Conservation (phyloP, 768 basidiomycete species). For the Lanmaoa pseudosensibilis region DNA sequence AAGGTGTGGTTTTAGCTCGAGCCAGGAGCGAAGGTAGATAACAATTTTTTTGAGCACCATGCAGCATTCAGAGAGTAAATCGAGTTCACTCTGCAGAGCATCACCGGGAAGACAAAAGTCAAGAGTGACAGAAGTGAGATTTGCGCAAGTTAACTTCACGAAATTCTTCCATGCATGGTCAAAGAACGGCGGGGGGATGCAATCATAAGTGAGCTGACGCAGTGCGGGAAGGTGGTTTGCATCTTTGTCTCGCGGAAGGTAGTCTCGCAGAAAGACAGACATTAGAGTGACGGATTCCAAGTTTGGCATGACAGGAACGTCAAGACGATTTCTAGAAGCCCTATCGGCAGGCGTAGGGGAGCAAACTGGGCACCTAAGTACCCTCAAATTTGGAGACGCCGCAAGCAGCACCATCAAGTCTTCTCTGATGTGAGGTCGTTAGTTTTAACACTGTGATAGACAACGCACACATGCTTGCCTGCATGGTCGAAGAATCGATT, state of each 20-base stretch:
- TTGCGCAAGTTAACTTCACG: slow-evolving; percentile 25
- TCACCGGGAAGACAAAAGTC: slow-evolving; percentile 29
- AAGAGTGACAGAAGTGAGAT: slow-evolving; percentile 28
- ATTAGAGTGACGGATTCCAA: slow-evolving; percentile 27
- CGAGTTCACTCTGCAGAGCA: slow-evolving; percentile 25
- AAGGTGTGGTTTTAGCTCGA: slow-evolving; percentile 21
- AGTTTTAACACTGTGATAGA: background rate
- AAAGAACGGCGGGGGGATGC: slow-evolving; percentile 31
- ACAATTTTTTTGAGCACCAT: slow-evolving; percentile 24
- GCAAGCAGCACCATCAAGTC: slow-evolving; percentile 30
- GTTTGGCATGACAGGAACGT: slow-evolving; percentile 30
- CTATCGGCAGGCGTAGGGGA: slow-evolving; percentile 25
- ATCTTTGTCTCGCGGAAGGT: slow-evolving; percentile 29
- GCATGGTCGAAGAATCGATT: slow-evolving; percentile 31
- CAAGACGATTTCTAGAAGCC: slow-evolving; percentile 16
- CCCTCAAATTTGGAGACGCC: slow-evolving; percentile 26
- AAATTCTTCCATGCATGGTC: slow-evolving; percentile 31
- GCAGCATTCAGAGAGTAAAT: slow-evolving; percentile 28
- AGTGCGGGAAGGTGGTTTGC: slow-evolving; percentile 31
- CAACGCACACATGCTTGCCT: slow-evolving; percentile 18
- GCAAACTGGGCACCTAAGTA: slow-evolving; percentile 30
- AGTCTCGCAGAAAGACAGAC: slow-evolving; percentile 32
- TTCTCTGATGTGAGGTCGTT: slow-evolving; percentile 18
- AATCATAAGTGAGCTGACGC: slow-evolving; percentile 33
- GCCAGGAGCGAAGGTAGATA: slow-evolving; percentile 27